A percentile compares a stretch with the other conserved stretches of the same genome.
These are phyloP conservation scores for Tricholoma bakamatsutake DNA, from an alignment of 768 basidiomycete species.

Conservation along the genomic window DNA sequence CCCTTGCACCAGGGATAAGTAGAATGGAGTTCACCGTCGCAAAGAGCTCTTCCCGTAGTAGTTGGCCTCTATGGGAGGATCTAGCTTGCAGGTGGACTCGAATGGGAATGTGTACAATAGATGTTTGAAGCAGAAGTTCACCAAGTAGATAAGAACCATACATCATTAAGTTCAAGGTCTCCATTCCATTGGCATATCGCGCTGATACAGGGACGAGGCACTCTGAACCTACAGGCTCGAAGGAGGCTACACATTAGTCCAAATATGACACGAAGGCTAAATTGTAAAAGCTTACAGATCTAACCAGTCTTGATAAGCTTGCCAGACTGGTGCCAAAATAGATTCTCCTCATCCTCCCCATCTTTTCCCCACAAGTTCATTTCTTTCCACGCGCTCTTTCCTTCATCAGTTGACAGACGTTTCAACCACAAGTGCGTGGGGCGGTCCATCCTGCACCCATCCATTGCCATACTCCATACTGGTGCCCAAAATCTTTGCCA, in stretches of 20 bases:
- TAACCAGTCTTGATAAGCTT: slow-evolving; percentile 41
- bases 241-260: neutral
- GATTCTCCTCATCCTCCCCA: slow-evolving; percentile 46
- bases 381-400: slow-evolving; percentile 42
- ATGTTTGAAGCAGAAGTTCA: too few relatives aligned
- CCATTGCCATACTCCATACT: slow-evolving; percentile 53
- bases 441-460: slow-evolving; percentile 60
- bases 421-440: slow-evolving; percentile 47
- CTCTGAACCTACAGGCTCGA: too few relatives aligned
- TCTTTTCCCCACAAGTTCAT: slow-evolving; percentile 41
- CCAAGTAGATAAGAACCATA: too few relatives aligned
- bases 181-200: too few relatives aligned
- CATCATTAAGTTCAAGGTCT: too few relatives aligned
- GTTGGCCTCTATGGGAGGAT: too few relatives aligned
- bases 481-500: slow-evolving; percentile 77
- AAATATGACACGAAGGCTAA: neutral
- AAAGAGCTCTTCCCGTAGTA: too few relatives aligned
- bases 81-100: too few relatives aligned
- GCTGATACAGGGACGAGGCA: too few relatives aligned
- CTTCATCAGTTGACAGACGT: slow-evolving; percentile 21
- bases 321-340: slow-evolving; percentile 60
- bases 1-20: too few relatives aligned
- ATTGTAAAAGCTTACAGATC: neutral
- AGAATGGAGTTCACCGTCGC: too few relatives aligned
- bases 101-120: too few relatives aligned